A percentile compares a stretch with the other conserved stretches of the same genome.
Conservation (phyloP, 495 filamentous ascomycete species). For the Penicillium nucicola region DNA sequence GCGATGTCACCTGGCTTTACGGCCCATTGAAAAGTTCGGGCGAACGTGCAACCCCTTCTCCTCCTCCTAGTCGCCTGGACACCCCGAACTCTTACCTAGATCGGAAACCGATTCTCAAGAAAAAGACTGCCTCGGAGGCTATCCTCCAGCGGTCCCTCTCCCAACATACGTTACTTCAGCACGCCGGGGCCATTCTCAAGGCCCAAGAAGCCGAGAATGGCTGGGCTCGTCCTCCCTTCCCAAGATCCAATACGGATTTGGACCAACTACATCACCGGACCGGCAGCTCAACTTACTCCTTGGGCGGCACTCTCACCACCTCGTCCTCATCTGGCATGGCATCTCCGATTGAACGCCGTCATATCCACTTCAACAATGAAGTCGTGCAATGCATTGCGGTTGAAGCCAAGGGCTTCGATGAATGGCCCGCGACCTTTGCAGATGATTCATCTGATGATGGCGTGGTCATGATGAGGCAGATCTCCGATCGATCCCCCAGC, state of each 20-base stretch:
- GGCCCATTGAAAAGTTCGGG: constrained; percentile 79
- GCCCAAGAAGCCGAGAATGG: constrained; percentile 70
- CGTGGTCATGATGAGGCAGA: constrained; percentile 80
- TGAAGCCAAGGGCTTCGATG: constrained; percentile 74
- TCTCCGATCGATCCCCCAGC: constrained; percentile 41
- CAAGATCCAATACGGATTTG: constrained; percentile 65
- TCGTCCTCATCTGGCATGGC: constrained; percentile 46
- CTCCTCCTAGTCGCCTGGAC: constrained; percentile 61
- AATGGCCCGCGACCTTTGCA: constrained; percentile 40
- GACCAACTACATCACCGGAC: constrained; percentile 46
- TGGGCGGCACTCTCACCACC: constrained; percentile 27
- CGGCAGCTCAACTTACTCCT: constrained; percentile 26
- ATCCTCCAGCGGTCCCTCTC: constrained; percentile 92
- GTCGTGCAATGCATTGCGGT: constrained; percentile 96
- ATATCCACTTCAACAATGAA: constrained; percentile 95
- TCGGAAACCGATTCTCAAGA: constrained; percentile 94
- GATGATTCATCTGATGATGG: constrained; percentile 71
- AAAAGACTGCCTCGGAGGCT: constrained; percentile 90
- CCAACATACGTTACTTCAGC: constrained; percentile 85
- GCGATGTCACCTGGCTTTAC: constrained; percentile 97
- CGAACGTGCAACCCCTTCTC: constrained; percentile 37
- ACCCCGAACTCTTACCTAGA: constrained; percentile 78
- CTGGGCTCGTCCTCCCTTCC: constrained; percentile 43
- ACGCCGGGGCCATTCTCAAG: constrained; percentile 88
- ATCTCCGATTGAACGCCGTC: constrained; percentile 72